phyloP scores from a whole-genome alignment of 257 asterid genomes.

The Henckelia pumila region DNA sequence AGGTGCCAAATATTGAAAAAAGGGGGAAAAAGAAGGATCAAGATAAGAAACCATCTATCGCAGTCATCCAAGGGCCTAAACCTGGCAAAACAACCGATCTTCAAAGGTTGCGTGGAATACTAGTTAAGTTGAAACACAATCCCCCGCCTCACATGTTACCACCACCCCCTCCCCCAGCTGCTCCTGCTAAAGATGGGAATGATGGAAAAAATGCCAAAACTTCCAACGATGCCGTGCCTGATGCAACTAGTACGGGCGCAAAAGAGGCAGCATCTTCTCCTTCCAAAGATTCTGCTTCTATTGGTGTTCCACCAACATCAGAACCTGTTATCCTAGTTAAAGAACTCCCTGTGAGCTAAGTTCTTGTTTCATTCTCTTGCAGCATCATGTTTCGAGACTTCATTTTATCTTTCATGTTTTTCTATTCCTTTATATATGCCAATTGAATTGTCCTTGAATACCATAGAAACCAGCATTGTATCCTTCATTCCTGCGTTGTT shows the following conservation, averaged over 20 bases:
- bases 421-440: slow-evolving; percentile 13
- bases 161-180: slow-evolving; percentile 51
- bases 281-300: slow-evolving; percentile 41
- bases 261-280: slow-evolving; percentile 33
- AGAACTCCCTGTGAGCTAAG: slow-evolving; percentile 38
- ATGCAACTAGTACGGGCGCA: not conserved
- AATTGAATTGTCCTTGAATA: not conserved
- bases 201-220: slow-evolving; percentile 30
- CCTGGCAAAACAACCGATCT: slow-evolving; percentile 97
- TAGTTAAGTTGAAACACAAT: slow-evolving; percentile 90
- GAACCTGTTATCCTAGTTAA: slow-evolving; percentile 35
- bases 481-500: slow-evolving; percentile 10
- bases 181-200: slow-evolving; percentile 60
- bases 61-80: slow-evolving; percentile 89
- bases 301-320: slow-evolving; percentile 38
- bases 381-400: not conserved
- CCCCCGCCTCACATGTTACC: slow-evolving; percentile 95
- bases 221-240: slow-evolving; percentile 16
- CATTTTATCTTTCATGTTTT: slow-evolving; percentile 16
- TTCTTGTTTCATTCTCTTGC: slow-evolving; percentile 17
- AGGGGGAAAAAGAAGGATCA: slow-evolving; percentile 88
- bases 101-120: slow-evolving; percentile 84
- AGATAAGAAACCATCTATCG: slow-evolving; percentile 81
- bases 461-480: not conserved
- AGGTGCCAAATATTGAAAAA: slow-evolving; percentile 84